A percentile compares a stretch with the other conserved stretches of the same genome.
These are phyloP conservation scores for Calocybe gambosa DNA, from an alignment of 1,284 basidiomycete genomes.

Conservation along the genomic window DNA sequence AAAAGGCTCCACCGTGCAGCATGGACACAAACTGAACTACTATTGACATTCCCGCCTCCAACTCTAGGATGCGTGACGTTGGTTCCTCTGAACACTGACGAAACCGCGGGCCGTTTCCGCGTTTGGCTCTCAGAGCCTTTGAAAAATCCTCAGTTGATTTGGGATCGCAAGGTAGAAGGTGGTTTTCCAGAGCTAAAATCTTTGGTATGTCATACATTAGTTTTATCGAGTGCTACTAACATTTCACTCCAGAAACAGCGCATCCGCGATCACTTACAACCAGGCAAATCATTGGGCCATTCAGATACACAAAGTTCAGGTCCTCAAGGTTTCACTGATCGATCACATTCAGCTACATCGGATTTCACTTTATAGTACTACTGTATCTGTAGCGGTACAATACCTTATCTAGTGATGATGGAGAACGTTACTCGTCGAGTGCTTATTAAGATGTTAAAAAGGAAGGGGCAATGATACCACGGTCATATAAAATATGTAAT, in stretches of 20 bases:
- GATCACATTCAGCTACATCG: too few species aligned
- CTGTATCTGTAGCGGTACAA: too few species aligned
- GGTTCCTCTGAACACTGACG: constrained; percentile 70
- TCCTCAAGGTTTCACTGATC: too few species aligned
- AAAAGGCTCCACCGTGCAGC: constrained; percentile 77
- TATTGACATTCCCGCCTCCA: constrained; percentile 83
- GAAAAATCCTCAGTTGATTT: constrained; percentile 42
- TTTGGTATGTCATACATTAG: constrained; percentile 38
- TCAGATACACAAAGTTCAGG: constrained; percentile 50
- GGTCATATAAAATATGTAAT: constrained; percentile 6
- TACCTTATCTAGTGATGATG: too few species aligned
- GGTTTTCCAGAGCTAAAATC: constrained; percentile 87
- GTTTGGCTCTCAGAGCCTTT: constrained; percentile 66
- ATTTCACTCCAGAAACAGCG: constrained; percentile 66
- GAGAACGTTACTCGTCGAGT: too few species aligned
- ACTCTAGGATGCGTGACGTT: constrained; percentile 60
- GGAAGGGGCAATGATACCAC: neutral
- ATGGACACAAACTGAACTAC: constrained; percentile 86
- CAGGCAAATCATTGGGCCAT: constrained; percentile 75
- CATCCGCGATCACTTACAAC: constrained; percentile 76
- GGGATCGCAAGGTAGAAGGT: constrained; percentile 83
- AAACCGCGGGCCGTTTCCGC: constrained; percentile 83
- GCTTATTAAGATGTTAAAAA: too few species aligned
- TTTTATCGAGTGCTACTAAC: neutral
- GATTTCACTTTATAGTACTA: too few species aligned